Evolutionary conservation across 352 stramenopile species (phyloP).

Genomic region (Phytophthora pisi): DNA sequence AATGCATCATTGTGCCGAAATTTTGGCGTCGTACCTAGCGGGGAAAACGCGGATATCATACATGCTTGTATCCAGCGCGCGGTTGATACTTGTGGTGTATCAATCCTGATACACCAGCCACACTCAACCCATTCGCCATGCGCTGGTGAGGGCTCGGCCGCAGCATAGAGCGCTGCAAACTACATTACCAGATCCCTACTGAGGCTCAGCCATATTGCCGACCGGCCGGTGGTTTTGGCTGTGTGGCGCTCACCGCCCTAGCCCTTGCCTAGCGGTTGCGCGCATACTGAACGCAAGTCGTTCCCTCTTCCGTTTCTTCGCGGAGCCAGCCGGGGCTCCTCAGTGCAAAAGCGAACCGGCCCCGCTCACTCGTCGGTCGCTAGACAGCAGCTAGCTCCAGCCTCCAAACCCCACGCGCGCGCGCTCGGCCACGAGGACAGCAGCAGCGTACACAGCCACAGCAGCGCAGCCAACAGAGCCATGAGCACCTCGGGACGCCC

Average conservation of each 20-base stretch:
- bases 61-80: no score
- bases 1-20: no score
- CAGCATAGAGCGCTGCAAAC: conserved; percentile 4
- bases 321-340: conserved; percentile 12
- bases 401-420: background rate
- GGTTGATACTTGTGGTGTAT: no score
- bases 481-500: conserved; percentile 43
- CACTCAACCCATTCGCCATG: conserved; percentile 14
- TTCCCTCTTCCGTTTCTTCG: conserved; percentile 31
- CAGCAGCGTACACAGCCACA: no score
- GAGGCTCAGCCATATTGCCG: no score
- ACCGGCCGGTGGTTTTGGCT: no score
- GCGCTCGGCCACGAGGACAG: background rate
- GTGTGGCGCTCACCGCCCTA: conserved; percentile 14
- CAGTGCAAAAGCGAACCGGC: conserved; percentile 29
- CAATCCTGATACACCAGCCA: conserved; percentile 22
- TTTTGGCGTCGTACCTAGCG: no score
- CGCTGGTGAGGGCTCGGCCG: background rate
- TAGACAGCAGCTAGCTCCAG: background rate
- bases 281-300: background rate
- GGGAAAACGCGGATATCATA: no score
- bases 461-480: background rate
- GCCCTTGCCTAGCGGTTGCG: conserved; percentile 1
- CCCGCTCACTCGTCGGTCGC: background rate
- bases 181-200: background rate